Conservation (phyloP, 768 basidiomycete genomes). For the Russula foetens region DNA sequence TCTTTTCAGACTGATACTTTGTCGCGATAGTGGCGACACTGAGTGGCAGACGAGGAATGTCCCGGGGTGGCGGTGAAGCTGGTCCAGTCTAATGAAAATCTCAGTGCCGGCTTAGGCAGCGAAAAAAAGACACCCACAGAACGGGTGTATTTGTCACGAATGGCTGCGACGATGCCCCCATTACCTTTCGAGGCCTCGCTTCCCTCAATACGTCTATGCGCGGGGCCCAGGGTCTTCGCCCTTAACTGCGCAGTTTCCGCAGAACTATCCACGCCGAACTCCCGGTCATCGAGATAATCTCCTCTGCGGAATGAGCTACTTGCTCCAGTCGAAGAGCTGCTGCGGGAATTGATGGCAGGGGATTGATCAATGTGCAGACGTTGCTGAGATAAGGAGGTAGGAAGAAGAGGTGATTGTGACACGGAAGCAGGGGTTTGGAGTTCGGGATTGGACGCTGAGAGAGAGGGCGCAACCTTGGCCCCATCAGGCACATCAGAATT, state of each 20-base stretch:
- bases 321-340: slow-evolving; percentile 6
- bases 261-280: slow-evolving; percentile 25
- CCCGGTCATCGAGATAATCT: slow-evolving; percentile 22
- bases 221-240: slow-evolving; percentile 11
- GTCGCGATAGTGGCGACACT: slow-evolving; percentile 59
- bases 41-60: slow-evolving; percentile 53
- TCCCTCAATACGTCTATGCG: slow-evolving; percentile 33
- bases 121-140: slow-evolving; percentile 35
- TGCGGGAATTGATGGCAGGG: slow-evolving; percentile 2
- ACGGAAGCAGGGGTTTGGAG: not conserved
- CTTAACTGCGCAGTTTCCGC: slow-evolving; percentile 22
- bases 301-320: slow-evolving; percentile 14
- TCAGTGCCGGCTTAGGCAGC: not conserved
- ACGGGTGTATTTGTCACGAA: slow-evolving; percentile 55
- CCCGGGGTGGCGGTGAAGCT: slow-evolving; percentile 47
- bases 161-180: slow-evolving; percentile 57
- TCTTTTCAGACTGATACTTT: slow-evolving; percentile 34
- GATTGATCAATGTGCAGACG: slow-evolving; percentile 1
- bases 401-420: not conserved
- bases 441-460: not conserved
- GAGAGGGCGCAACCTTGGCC: not conserved
- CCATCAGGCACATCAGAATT: not conserved
- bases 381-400: not conserved
- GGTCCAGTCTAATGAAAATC: slow-evolving; percentile 36
- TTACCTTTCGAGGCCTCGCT: slow-evolving; percentile 45